phyloP scores from a whole-genome alignment of 1,284 basidiomycete genomes.

The Vanrija pseudolonga region DNA sequence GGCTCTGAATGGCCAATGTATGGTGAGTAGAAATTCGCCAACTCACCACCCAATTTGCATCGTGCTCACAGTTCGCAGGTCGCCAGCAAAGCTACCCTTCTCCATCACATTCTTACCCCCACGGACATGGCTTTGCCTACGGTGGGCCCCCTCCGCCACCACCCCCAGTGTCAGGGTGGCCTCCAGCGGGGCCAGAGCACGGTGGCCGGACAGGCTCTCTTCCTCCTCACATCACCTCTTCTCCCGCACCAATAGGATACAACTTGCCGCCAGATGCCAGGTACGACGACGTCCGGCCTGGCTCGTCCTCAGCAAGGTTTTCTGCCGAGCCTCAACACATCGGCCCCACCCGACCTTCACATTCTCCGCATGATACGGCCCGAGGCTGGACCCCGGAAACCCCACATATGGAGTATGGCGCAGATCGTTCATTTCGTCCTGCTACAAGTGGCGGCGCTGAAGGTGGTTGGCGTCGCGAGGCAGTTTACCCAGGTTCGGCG shows the following conservation, averaged over 20 bases:
- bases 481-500: not conserved
- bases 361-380: too few species aligned
- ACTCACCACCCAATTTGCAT: not conserved
- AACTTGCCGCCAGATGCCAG: not conserved
- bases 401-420: not conserved
- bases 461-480: not conserved
- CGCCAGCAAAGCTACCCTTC: not conserved
- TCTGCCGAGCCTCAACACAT: too few species aligned
- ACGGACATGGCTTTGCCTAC: too few species aligned
- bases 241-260: not conserved
- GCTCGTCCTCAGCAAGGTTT: not conserved
- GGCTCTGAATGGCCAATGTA: conserved; percentile 2
- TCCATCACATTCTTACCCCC: not conserved
- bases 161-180: not conserved
- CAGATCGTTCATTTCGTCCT: not conserved
- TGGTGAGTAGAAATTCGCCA: conserved; percentile 2
- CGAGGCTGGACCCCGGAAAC: conserved; percentile 9
- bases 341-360: too few species aligned
- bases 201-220: not conserved
- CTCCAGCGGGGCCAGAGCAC: not conserved
- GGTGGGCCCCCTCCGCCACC: not conserved
- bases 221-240: not conserved
- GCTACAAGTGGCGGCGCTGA: not conserved
- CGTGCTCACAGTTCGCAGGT: not conserved
- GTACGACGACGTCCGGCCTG: not conserved